Percentiles rank a stretch among this genome's conserved stretches.
phyloP scores from a whole-genome alignment of 2,329 filamentous ascomycete genomes.

The Coleophoma eucalyptorum region DNA sequence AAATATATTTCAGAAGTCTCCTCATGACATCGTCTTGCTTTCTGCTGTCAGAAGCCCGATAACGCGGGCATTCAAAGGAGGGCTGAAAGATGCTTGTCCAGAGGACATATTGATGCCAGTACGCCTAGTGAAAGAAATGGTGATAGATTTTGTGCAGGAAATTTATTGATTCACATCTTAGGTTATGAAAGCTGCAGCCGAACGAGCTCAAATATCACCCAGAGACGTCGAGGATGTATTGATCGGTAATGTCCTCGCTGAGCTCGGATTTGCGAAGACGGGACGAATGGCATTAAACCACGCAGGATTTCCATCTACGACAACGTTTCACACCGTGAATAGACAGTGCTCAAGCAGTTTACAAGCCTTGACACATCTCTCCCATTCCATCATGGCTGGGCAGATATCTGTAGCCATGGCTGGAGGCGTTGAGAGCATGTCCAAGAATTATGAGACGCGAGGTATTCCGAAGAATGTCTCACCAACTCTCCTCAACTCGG shows the following conservation, averaged over 20 bases:
- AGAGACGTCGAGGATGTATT: conserved; percentile 58
- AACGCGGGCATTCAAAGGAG: conserved; percentile 63
- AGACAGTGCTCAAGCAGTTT: conserved; percentile 62
- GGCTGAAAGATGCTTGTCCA: conserved; percentile 62
- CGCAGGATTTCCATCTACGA: conserved; percentile 54
- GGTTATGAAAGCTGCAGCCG: conserved; percentile 45
- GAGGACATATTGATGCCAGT: conserved; percentile 58
- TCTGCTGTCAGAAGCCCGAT: conserved; percentile 64
- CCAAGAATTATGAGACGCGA: conserved; percentile 58
- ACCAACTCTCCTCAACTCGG: conserved; percentile 49
- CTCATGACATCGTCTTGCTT: conserved; percentile 63
- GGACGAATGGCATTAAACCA: conserved; percentile 65
- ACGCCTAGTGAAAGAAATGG: not conserved
- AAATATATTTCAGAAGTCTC: conserved; percentile 39
- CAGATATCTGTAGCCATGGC: conserved; percentile 58
- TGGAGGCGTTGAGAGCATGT: conserved; percentile 69
- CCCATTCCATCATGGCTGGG: conserved; percentile 56
- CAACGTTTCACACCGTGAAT: conserved; percentile 63
- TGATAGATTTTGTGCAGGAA: too few species aligned
- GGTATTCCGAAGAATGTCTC: conserved; percentile 63
- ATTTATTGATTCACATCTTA: conserved; percentile 2
- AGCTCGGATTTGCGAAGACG: conserved; percentile 64
- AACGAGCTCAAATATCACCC: conserved; percentile 57
- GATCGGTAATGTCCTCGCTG: conserved; percentile 62
- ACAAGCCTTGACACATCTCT: conserved; percentile 58